Evolutionary conservation across 495 filamentous ascomycete species (phyloP).

Genomic region (Neurospora sp.): DNA sequence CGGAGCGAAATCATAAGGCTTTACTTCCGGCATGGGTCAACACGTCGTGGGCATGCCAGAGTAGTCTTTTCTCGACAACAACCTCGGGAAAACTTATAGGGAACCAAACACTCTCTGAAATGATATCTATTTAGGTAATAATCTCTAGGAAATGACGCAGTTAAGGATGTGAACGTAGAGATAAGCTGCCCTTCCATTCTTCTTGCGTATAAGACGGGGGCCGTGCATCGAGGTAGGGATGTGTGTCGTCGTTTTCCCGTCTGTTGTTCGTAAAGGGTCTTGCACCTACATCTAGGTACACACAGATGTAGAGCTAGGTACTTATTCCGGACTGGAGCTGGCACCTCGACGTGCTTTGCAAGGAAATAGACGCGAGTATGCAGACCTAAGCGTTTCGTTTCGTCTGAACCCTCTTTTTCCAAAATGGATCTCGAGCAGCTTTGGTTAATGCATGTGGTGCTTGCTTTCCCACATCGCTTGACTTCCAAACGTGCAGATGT

Average conservation of each 20-base stretch:
- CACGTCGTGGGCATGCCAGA: too few species aligned
- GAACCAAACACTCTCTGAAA: too few species aligned
- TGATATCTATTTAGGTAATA: background rate
- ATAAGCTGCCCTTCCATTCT: background rate
- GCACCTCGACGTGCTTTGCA: background rate
- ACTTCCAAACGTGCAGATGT: background rate
- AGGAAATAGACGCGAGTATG: background rate
- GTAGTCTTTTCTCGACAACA: too few species aligned
- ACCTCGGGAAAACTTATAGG: too few species aligned
- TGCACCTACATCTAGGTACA: background rate
- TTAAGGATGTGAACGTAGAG: background rate
- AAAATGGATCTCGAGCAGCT: background rate
- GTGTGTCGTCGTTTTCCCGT: background rate
- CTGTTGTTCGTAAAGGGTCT: background rate
- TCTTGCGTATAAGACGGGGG: background rate
- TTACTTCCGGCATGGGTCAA: too few species aligned
- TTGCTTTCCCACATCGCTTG: background rate
- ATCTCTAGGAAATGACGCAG: background rate
- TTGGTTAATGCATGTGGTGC: background rate
- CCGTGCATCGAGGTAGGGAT: background rate
- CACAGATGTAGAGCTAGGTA: background rate
- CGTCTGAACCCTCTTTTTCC: background rate
- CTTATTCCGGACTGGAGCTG: background rate
- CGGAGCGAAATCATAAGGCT: too few species aligned
- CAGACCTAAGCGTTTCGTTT: background rate